These are phyloP conservation scores for Triangularia setosa DNA, from an alignment of 2,329 filamentous ascomycete genomes.

Conservation along the genomic window DNA sequence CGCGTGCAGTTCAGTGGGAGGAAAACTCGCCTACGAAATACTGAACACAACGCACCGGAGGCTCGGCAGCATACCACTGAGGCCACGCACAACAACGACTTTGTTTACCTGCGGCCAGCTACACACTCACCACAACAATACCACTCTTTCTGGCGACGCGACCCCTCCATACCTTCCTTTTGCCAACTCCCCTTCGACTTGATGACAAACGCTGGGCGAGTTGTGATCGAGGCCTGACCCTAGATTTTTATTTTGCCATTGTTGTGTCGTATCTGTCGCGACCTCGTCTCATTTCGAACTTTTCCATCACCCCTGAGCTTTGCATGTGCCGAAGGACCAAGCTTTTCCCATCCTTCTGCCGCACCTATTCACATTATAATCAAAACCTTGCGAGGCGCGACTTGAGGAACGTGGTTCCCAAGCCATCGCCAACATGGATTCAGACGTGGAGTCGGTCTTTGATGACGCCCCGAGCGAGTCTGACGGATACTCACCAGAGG, in stretches of 20 bases:
- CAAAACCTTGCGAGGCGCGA: conserved; percentile 1
- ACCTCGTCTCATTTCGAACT: background rate
- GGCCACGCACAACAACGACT: background rate
- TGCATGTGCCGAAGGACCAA: conserved; percentile 4
- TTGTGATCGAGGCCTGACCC: conserved; percentile 8
- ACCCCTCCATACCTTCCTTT: conserved; percentile 5
- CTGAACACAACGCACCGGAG: background rate
- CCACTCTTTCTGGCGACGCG: background rate
- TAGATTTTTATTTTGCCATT: conserved; percentile 8
- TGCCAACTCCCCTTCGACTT: background rate
- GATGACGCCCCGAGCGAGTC: conserved; percentile 49
- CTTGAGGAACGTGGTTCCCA: conserved; percentile 17
- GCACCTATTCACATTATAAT: background rate
- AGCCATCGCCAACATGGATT: conserved; percentile 45
- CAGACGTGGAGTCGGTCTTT: conserved; percentile 56
- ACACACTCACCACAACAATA: conserved; percentile 7
- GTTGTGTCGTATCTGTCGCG: conserved; percentile 11
- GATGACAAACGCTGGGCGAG: conserved; percentile 5
- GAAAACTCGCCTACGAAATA: background rate
- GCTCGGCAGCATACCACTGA: background rate
- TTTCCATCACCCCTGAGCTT: conserved; percentile 6
- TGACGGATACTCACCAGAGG: conserved; percentile 54
- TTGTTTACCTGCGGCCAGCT: conserved; percentile 7
- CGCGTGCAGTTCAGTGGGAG: background rate
- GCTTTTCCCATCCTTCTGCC: conserved; percentile 11